Evolutionary conservation across 2,329 filamentous ascomycete species (phyloP).

Genomic region (Cercospora sp.): DNA sequence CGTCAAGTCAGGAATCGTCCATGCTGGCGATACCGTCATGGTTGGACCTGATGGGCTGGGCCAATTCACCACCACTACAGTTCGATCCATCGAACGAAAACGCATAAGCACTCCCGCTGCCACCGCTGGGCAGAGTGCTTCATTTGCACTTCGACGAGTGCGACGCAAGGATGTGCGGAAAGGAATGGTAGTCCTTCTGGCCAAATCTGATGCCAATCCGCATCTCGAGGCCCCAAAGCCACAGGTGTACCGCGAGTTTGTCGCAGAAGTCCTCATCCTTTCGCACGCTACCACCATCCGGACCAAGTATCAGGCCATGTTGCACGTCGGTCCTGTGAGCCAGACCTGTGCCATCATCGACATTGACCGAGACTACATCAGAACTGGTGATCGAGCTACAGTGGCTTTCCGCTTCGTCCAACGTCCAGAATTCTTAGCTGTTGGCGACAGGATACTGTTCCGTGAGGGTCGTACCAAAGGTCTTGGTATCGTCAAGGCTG

Average conservation of each 20-base stretch:
- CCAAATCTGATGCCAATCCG: constrained; percentile 63
- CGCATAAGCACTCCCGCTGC: constrained; percentile 84
- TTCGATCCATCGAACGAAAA: constrained; percentile 93
- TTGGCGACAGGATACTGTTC: constrained; percentile 88
- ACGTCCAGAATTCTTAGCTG: constrained; percentile 84
- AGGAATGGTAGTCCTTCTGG: constrained; percentile 94
- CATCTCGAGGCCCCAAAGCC: constrained; percentile 46
- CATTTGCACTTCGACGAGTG: constrained; percentile 84
- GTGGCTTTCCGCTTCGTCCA: constrained; percentile 96
- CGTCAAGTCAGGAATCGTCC: constrained; percentile 77
- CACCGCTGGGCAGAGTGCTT: constrained; percentile 87
- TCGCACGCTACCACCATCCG: constrained; percentile 97
- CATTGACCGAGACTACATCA: constrained; percentile 91
- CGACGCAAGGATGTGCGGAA: constrained; percentile 91
- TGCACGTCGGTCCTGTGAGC: constrained; percentile 90
- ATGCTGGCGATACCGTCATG: constrained; percentile 84
- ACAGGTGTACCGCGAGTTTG: constrained; percentile 54
- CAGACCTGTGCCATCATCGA: constrained; percentile 98
- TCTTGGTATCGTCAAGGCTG: constrained; percentile 85
- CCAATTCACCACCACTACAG: constrained; percentile 80
- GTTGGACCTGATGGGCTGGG: constrained; percentile 89
- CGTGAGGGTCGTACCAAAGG: constrained; percentile 94
- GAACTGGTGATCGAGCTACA: constrained; percentile 88
- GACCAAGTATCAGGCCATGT: constrained; percentile 95
- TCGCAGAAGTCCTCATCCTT: constrained; percentile 82